Conservation (phyloP, 768 basidiomycete genomes). For the Chalciporus piperatus region DNA sequence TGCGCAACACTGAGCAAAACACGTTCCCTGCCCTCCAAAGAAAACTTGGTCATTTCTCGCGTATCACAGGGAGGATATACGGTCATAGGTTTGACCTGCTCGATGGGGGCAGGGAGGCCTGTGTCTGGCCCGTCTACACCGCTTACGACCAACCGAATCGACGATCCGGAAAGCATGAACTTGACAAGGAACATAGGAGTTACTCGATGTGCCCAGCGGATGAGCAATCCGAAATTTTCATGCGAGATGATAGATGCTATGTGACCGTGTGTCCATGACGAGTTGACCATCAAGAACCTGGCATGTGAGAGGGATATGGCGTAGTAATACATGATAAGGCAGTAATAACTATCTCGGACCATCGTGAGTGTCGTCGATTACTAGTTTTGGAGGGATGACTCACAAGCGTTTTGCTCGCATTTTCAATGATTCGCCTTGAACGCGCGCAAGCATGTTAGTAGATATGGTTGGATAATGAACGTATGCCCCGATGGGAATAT, state of each 20-base stretch:
- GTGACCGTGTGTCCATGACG: slow-evolving; percentile 90
- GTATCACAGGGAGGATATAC: slow-evolving; percentile 96
- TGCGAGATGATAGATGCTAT: slow-evolving; percentile 69
- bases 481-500: slow-evolving; percentile 82
- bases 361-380: not conserved
- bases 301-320: slow-evolving; percentile 68
- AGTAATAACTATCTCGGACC: slow-evolving; percentile 68
- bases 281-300: slow-evolving; percentile 88
- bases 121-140: slow-evolving; percentile 1
- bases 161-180: slow-evolving; percentile 17
- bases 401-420: slow-evolving; percentile 24
- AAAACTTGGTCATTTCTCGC: slow-evolving; percentile 57
- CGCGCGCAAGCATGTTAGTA: slow-evolving; percentile 87
- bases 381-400: slow-evolving; percentile 2
- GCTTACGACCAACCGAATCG: not conserved
- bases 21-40: slow-evolving; percentile 51
- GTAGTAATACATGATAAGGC: slow-evolving; percentile 83
- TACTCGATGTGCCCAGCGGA: slow-evolving; percentile 44
- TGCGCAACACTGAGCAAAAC: slow-evolving; percentile 88
- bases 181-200: slow-evolving; percentile 41
- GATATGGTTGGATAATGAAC: slow-evolving; percentile 97
- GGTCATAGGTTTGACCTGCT: slow-evolving; percentile 31
- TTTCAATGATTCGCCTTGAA: slow-evolving; percentile 37
- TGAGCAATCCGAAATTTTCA: slow-evolving; percentile 41
- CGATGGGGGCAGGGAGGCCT: not conserved